These are phyloP conservation scores for Exophiala oligosperma DNA, from an alignment of 2,329 filamentous ascomycete genomes.

Conservation along the genomic window DNA sequence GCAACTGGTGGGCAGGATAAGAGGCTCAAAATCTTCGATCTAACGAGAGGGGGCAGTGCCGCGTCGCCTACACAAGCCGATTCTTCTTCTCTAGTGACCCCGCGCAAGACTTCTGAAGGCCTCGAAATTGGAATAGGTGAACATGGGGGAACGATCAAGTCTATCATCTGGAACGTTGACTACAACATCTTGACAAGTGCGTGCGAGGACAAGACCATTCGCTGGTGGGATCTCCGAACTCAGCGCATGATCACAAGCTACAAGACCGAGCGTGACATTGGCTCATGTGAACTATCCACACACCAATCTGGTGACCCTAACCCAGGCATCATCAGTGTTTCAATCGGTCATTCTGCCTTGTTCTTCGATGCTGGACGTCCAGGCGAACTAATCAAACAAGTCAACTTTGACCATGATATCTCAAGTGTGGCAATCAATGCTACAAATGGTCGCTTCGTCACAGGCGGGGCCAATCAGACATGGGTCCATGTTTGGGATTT, in stretches of 20 bases:
- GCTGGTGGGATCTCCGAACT: constrained; percentile 89
- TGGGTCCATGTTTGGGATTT: constrained; percentile 96
- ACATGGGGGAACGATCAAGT: constrained; percentile 89
- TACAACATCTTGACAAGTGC: constrained; percentile 88
- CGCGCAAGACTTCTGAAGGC: constrained; percentile 39
- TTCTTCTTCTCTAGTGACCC: constrained; percentile 38
- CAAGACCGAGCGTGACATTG: constrained; percentile 79
- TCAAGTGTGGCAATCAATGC: constrained; percentile 88
- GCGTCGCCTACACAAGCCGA: constrained; percentile 35
- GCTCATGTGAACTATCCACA: constrained; percentile 84
- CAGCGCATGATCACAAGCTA: constrained; percentile 74
- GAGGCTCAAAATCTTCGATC: constrained; percentile 90
- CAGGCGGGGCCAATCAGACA: constrained; percentile 86
- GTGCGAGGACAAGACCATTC: constrained; percentile 82
- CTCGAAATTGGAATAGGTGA: constrained; percentile 79
- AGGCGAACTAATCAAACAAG: constrained; percentile 71
- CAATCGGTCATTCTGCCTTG: constrained; percentile 90
- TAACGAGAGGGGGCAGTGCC: constrained; percentile 55
- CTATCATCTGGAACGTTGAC: constrained; percentile 89
- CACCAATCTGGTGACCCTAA: constrained; percentile 64
- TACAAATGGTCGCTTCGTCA: constrained; percentile 77
- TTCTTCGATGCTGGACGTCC: constrained; percentile 80
- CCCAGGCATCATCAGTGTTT: constrained; percentile 77
- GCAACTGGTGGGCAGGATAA: constrained; percentile 96
- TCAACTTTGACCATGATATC: constrained; percentile 78